phyloP scores from a whole-genome alignment of 1,139 yeast genomes.

The Protomyces arabidopsidicola region DNA sequence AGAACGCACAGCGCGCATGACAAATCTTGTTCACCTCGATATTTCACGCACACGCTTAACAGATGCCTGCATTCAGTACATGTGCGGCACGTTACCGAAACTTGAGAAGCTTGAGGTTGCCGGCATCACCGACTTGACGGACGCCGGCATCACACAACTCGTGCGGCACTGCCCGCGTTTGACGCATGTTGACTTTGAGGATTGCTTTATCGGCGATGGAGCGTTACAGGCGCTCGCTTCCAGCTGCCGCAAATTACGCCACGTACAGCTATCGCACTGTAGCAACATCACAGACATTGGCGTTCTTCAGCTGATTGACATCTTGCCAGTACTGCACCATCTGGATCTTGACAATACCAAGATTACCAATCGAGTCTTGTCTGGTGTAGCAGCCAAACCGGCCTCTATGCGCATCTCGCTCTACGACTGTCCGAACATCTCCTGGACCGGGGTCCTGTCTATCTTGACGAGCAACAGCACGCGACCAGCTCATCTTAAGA shows the following conservation, averaged over 20 bases:
- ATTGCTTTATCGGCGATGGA: constrained; percentile 25
- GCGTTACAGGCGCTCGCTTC: constrained; percentile 26
- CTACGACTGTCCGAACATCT: constrained; percentile 32
- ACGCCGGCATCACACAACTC: constrained; percentile 27
- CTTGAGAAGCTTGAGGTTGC: constrained; percentile 29
- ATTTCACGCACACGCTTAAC: constrained; percentile 27
- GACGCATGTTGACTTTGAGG: constrained; percentile 32
- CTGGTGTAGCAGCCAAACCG: constrained; percentile 10
- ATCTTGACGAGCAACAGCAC: constrained; percentile 30
- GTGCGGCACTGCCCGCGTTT: constrained; percentile 27
- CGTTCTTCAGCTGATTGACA: constrained; percentile 19
- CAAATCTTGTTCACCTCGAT: constrained; percentile 26
- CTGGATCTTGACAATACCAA: constrained; percentile 32
- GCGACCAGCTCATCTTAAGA: constrained; percentile 13
- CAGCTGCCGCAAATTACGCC: constrained; percentile 21
- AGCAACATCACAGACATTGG: constrained; percentile 28
- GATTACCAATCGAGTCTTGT: constrained; percentile 29
- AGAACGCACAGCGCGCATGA: constrained; percentile 3
- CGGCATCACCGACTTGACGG: constrained; percentile 25
- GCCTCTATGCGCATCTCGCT: constrained; percentile 27
- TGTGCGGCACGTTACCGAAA: constrained; percentile 29
- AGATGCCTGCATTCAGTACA: constrained; percentile 24
- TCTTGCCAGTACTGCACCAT: constrained; percentile 24
- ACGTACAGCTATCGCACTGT: constrained; percentile 31
- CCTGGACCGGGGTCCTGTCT: constrained; percentile 31